Percentiles rank a stretch among this genome's conserved stretches.
These are phyloP conservation scores for Protomyces inundatus DNA, from an alignment of 1,139 yeast species.

Conservation along the genomic window DNA sequence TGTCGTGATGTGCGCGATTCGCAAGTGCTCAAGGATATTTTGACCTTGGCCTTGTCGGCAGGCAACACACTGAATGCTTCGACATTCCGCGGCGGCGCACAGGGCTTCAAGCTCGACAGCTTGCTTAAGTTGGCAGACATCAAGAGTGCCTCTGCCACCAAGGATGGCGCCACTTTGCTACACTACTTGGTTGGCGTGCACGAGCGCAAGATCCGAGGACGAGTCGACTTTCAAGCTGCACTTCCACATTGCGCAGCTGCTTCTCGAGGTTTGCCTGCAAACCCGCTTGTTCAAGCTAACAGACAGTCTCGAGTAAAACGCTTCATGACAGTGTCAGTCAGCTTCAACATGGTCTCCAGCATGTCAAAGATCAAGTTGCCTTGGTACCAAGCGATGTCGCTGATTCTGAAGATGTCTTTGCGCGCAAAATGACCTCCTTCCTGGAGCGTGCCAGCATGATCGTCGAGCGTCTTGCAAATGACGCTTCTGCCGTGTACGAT, in stretches of 20 bases:
- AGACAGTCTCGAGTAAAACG: background rate
- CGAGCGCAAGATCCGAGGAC: background rate
- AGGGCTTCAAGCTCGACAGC: conserved; percentile 13
- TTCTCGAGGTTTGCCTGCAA: conserved; percentile 2
- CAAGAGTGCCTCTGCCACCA: background rate
- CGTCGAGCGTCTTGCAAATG: background rate
- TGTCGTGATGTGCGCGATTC: conserved; percentile 5
- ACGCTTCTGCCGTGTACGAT: background rate
- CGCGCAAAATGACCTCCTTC: conserved; percentile 3
- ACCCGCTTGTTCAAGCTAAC: background rate
- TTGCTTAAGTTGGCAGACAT: conserved; percentile 17
- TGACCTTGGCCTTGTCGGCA: conserved; percentile 5
- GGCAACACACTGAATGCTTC: conserved; percentile 21
- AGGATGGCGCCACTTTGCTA: conserved; percentile 3
- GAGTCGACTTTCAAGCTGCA: background rate
- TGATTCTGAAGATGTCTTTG: background rate
- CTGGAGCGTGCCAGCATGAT: background rate
- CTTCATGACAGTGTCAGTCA: background rate
- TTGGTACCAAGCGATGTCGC: background rate
- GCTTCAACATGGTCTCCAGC: background rate
- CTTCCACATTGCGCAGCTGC: conserved; percentile 14
- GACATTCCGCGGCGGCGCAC: conserved; percentile 19
- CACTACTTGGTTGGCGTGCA: conserved; percentile 11
- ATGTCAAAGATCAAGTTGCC: background rate
- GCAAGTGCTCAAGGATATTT: background rate